Conservation (phyloP, 73 alveolate species). For the Paraurostyla sp. region DNA sequence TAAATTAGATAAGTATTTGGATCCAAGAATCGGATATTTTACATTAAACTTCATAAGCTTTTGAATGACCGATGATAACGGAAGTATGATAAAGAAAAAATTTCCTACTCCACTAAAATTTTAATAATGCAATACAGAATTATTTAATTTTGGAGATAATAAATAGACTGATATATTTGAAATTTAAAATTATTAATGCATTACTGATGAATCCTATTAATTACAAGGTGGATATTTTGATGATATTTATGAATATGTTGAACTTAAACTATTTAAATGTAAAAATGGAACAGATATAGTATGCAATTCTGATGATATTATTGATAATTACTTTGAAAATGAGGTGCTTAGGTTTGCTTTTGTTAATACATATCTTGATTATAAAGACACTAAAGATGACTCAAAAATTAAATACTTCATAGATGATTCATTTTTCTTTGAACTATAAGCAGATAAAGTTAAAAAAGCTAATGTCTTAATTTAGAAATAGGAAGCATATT, state of each 20-base stretch:
- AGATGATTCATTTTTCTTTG: constrained; percentile 25
- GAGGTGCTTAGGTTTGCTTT: constrained; percentile 32
- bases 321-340: constrained; percentile 25
- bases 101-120: neutral
- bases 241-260: constrained; percentile 18
- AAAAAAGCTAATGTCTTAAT: constrained; percentile 23
- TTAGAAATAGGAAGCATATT: neutral
- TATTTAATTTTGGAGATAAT: neutral
- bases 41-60: neutral
- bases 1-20: neutral
- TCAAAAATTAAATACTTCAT: constrained; percentile 29
- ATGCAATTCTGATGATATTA: neutral
- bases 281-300: neutral
- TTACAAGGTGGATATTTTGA: constrained; percentile 16
- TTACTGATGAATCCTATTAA: neutral
- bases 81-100: neutral
- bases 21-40: constrained; percentile 8
- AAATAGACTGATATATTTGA: neutral
- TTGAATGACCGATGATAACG: neutral
- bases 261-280: constrained; percentile 29
- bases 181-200: constrained; percentile 8
- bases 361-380: constrained; percentile 36
- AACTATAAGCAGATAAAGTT: neutral
- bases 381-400: neutral
- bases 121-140: neutral